phyloP scores from a whole-genome alignment of 179 eudicot genomes.

The Amaranthus tricolor region DNA sequence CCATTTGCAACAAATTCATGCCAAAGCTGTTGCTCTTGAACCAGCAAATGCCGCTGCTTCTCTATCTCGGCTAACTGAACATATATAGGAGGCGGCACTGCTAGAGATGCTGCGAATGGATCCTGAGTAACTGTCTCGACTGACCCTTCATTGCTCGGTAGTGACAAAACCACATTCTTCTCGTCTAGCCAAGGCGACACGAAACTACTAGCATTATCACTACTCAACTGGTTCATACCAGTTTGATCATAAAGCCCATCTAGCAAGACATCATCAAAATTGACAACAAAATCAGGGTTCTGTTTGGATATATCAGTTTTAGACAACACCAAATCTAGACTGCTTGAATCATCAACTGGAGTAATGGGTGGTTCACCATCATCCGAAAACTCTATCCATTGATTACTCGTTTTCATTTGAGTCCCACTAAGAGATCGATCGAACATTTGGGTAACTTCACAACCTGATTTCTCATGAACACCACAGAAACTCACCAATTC shows the following conservation, averaged over 20 bases:
- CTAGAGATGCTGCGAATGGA: constrained; percentile 59
- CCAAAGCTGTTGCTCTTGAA: constrained; percentile 49
- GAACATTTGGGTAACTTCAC: constrained; percentile 42
- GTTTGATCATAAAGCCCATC: constrained; percentile 61
- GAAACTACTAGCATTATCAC: constrained; percentile 53
- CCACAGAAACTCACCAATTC: constrained; percentile 7
- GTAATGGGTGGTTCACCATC: constrained; percentile 34
- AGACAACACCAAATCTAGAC: constrained; percentile 57
- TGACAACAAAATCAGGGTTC: constrained; percentile 48
- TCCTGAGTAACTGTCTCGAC: constrained; percentile 44
- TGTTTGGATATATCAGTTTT: constrained; percentile 45
- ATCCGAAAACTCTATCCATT: constrained; percentile 50
- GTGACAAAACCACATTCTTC: constrained; percentile 40
- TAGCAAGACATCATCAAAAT: constrained; percentile 45
- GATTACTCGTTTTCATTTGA: constrained; percentile 14
- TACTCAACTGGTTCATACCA: constrained; percentile 36
- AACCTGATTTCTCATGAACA: constrained; percentile 27
- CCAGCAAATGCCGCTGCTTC: constrained; percentile 45
- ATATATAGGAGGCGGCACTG: constrained; percentile 52
- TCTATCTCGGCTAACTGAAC: constrained; percentile 61
- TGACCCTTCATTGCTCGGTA: constrained; percentile 51
- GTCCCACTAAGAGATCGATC: constrained; percentile 41
- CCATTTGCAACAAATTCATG: constrained; percentile 48
- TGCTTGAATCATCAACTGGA: constrained; percentile 44
- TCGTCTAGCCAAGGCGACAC: constrained; percentile 43